Evolutionary conservation across 1,284 basidiomycete genomes (phyloP).

Genomic region (Ustilago curta): DNA sequence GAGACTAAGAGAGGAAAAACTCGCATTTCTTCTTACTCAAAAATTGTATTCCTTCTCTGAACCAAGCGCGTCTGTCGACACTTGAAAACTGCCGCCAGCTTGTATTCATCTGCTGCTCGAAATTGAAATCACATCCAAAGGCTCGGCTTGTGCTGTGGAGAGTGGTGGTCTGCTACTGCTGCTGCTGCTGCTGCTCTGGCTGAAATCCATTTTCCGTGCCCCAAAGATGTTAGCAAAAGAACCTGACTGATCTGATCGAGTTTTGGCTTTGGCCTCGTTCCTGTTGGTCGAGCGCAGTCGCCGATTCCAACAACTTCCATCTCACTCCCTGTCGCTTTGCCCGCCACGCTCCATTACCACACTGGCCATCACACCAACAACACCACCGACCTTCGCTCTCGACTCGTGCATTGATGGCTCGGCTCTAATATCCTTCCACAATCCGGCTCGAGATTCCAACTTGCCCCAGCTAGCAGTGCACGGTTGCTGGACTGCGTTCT

Average conservation of each 20-base stretch:
- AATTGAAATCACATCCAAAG: background rate
- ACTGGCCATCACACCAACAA: background rate
- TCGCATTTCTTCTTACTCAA: conserved; percentile 6
- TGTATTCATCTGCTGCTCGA: too few species aligned
- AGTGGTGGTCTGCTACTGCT: too few species aligned
- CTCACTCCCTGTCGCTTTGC: background rate
- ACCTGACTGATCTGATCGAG: conserved; percentile 19
- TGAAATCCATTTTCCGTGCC: background rate
- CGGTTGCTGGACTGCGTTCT: background rate
- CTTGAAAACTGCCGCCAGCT: background rate
- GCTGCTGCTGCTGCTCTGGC: too few species aligned
- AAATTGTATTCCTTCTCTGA: background rate
- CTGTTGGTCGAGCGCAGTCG: conserved; percentile 11
- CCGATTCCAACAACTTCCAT: conserved; percentile 5
- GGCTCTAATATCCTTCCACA: background rate
- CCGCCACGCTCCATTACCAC: background rate
- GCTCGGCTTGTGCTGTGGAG: background rate
- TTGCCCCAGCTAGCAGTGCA: background rate
- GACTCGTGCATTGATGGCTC: conserved; percentile 2
- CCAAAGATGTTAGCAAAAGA: conserved; percentile 11
- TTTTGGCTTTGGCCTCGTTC: background rate
- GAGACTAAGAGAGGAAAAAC: too few species aligned
- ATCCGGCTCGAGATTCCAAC: conserved; percentile 2
- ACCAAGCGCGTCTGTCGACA: background rate
- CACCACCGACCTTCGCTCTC: too few species aligned